Evolutionary conservation across 768 basidiomycete genomes (phyloP).

Genomic region (Suillus luteus): DNA sequence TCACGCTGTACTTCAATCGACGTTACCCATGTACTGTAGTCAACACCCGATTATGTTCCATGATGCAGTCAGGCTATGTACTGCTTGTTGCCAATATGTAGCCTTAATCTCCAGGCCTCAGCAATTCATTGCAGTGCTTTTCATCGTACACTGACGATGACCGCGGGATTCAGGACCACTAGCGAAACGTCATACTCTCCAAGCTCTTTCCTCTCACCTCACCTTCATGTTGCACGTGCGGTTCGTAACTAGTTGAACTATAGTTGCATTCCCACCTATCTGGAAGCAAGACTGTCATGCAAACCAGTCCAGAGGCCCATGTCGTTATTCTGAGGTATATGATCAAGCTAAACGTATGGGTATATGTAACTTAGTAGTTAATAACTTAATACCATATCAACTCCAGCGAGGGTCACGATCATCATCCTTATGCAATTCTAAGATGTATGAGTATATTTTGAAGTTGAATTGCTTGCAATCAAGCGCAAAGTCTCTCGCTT

Average conservation of each 20-base stretch:
- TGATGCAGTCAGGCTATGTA: conserved; percentile 5
- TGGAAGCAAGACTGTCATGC: not conserved
- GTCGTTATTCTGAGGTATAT: not conserved
- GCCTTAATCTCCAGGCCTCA: not conserved
- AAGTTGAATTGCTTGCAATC: not conserved
- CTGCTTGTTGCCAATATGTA: conserved; percentile 8
- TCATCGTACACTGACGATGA: not conserved
- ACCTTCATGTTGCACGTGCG: not conserved
- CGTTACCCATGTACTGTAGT: conserved; percentile 5
- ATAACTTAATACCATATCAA: not conserved
- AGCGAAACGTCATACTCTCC: not conserved
- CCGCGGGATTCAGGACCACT: not conserved
- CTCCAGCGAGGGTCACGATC: not conserved
- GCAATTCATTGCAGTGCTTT: not conserved
- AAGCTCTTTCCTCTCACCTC: not conserved
- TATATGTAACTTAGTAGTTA: not conserved
- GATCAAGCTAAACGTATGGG: not conserved
- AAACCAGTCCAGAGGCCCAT: not conserved
- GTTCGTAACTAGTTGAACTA: not conserved
- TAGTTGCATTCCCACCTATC: not conserved
- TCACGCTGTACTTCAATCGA: not conserved
- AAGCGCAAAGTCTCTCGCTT: not conserved
- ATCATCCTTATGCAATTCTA: not conserved
- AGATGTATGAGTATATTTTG: not conserved
- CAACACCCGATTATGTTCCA: not conserved